Percentiles rank a stretch among this genome's conserved stretches.
Evolutionary conservation across 306 rosid genomes (phyloP).

Genomic region (Prunus mume): DNA sequence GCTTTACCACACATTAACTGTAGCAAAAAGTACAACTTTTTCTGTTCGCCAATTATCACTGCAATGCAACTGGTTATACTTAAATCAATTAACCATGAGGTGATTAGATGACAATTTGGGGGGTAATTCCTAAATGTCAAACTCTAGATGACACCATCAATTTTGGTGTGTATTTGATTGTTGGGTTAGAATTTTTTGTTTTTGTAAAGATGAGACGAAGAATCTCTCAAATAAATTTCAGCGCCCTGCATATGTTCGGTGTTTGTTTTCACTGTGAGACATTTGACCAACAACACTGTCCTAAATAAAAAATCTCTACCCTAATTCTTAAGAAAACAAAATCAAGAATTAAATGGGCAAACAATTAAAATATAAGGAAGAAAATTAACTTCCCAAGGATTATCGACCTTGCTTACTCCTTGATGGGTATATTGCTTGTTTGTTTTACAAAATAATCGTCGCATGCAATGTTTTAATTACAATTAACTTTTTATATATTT

Average conservation of each 20-base stretch:
- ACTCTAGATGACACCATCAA: not conserved
- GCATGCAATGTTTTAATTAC: not conserved
- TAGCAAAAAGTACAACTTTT: not conserved
- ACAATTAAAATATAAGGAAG: not conserved
- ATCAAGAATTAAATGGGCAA: not conserved
- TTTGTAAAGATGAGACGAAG: not conserved
- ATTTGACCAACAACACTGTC: too few species aligned
- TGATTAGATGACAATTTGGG: not conserved
- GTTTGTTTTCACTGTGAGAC: not conserved
- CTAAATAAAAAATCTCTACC: too few species aligned
- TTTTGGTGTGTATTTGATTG: not conserved
- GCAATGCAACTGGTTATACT: not conserved
- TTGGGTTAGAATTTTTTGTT: not conserved
- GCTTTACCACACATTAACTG: slow-evolving; percentile 14
- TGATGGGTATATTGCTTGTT: not conserved
- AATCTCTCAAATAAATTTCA: not conserved
- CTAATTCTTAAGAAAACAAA: not conserved
- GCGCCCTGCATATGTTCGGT: not conserved
- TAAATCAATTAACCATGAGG: not conserved
- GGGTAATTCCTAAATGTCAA: not conserved
- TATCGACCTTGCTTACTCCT: not conserved
- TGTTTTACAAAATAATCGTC: not conserved
- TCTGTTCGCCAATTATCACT: not conserved
- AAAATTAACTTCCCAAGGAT: not conserved
- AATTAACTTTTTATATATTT: not conserved